phyloP scores from a whole-genome alignment of 2,329 filamentous ascomycete species.

The Cordyceps tenuipes region DNA sequence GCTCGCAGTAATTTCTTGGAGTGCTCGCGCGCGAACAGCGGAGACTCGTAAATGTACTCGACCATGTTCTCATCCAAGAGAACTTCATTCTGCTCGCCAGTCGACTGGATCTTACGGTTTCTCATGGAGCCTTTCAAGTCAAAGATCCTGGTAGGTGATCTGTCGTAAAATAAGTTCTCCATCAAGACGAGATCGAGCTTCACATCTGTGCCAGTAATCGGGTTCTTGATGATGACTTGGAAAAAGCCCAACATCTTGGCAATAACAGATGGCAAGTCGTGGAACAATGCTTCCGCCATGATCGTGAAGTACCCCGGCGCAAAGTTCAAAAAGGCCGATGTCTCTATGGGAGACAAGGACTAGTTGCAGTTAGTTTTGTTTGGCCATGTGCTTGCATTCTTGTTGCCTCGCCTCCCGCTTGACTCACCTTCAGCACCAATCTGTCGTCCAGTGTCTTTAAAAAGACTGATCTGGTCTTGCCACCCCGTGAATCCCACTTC shows the following conservation, averaged over 20 bases:
- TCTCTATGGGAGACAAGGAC: constrained; percentile 82
- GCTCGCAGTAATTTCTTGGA: constrained; percentile 87
- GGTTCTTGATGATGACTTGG: constrained; percentile 94
- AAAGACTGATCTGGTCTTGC: constrained; percentile 96
- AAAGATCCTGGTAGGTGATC: constrained; percentile 79
- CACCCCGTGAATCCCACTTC: constrained; percentile 97
- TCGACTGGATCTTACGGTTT: constrained; percentile 93
- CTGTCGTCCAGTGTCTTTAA: constrained; percentile 93
- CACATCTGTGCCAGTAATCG: constrained; percentile 81
- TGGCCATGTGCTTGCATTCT: constrained; percentile 4
- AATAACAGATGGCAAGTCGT: constrained; percentile 90
- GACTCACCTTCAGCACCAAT: constrained; percentile 67
- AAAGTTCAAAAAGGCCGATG: constrained; percentile 87
- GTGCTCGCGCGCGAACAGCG: constrained; percentile 89
- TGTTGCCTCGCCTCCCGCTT: background rate
- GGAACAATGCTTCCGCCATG: constrained; percentile 93
- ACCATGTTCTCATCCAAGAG: constrained; percentile 98
- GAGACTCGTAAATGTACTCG: constrained; percentile 96
- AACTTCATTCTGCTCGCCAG: constrained; percentile 92
- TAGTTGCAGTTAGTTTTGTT: constrained; percentile 30
- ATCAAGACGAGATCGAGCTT: constrained; percentile 92
- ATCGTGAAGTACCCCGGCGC: constrained; percentile 96
- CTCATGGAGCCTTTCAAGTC: constrained; percentile 98
- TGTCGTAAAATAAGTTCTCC: constrained; percentile 97
- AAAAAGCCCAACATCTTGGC: constrained; percentile 99